These are phyloP conservation scores for Symmetrospora coprosmae DNA, from an alignment of 768 basidiomycete genomes.

Conservation along the genomic window DNA sequence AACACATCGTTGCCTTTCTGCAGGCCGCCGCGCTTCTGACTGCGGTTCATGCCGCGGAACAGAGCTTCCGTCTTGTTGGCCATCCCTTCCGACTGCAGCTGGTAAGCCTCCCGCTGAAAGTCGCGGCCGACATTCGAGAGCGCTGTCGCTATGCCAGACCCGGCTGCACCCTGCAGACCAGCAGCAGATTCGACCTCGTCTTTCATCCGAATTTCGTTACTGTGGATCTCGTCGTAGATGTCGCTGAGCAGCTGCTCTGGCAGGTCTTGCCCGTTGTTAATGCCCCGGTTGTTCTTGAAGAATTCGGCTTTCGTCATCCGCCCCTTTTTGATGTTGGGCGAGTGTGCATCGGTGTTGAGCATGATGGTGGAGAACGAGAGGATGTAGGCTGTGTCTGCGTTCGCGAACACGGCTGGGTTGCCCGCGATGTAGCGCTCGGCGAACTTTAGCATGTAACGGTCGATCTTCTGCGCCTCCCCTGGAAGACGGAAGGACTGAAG, in stretches of 20 bases:
- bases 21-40: constrained; percentile 64
- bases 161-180: constrained; percentile 39
- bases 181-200: constrained; percentile 64
- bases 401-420: constrained; percentile 75
- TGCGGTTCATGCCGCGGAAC: constrained; percentile 79
- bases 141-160: constrained; percentile 62
- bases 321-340: constrained; percentile 70
- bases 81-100: constrained; percentile 90
- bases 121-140: constrained; percentile 84
- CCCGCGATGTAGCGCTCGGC: constrained; percentile 89
- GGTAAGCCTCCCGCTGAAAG: constrained; percentile 87
- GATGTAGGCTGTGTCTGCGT: constrained; percentile 94
- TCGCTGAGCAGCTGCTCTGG: constrained; percentile 64
- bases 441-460: constrained; percentile 97
- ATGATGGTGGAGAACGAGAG: constrained; percentile 88
- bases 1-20: constrained; percentile 52
- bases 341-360: constrained; percentile 95
- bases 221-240: constrained; percentile 80
- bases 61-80: constrained; percentile 90
- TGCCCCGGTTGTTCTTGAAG: constrained; percentile 85
- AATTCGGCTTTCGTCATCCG: constrained; percentile 89
- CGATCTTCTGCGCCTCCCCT: constrained; percentile 95
- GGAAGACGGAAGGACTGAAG: constrained; percentile 92
- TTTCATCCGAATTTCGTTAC: constrained; percentile 95
- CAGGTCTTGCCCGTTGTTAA: constrained; percentile 78